Conservation (phyloP, 225 moss, liverwort and hornwort genomes). For the Antitrichia curtipendula region DNA sequence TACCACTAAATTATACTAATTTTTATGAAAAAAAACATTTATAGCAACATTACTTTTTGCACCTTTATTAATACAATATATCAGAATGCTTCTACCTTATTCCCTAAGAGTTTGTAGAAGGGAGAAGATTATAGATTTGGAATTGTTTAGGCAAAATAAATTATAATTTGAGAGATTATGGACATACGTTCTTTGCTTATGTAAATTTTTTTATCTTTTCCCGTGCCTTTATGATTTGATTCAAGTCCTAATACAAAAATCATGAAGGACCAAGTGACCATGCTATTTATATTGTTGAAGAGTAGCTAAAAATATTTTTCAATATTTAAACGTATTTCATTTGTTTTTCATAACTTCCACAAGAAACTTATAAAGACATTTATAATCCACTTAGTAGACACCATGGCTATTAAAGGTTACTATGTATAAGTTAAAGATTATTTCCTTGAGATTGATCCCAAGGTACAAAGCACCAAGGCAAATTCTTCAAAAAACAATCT, state of each 20-base stretch:
- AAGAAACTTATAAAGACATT: not conserved
- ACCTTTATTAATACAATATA: not conserved
- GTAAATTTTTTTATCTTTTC: not conserved
- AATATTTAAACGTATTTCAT: not conserved
- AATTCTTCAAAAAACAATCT: not conserved
- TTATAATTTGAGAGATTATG: not conserved
- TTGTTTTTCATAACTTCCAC: fast-evolving
- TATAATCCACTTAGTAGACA: fast-evolving
- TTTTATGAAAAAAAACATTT: not conserved
- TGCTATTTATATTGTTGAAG: not conserved
- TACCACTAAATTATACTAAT: not conserved
- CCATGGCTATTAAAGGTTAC: not conserved
- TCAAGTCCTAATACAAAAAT: not conserved
- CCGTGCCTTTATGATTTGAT: not conserved
- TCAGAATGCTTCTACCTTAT: not conserved
- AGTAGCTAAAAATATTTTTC: not conserved
- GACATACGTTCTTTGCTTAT: fast-evolving
- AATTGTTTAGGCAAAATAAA: not conserved
- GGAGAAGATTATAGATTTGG: not conserved
- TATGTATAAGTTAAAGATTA: not conserved
- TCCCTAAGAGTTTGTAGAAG: not conserved
- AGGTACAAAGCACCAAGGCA: fast-evolving
- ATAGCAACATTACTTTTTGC: not conserved
- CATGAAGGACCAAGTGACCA: not conserved
- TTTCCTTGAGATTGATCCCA: not conserved